Conservation (phyloP, 257 asterid genomes). For the Solanum etuberosum region DNA sequence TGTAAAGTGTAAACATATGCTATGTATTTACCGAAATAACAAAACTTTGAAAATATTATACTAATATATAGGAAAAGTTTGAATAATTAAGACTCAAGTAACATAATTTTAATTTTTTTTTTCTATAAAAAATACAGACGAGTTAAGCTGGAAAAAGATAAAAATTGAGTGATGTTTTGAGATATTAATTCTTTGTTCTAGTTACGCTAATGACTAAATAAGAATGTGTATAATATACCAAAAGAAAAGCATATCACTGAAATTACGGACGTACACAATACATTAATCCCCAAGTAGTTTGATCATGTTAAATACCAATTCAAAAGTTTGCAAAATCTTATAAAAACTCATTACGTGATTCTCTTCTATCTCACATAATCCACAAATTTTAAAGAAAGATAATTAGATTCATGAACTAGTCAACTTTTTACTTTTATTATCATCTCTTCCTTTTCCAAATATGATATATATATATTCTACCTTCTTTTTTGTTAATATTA, state of each 20-base stretch:
- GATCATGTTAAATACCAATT: not conserved
- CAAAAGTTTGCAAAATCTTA: not conserved
- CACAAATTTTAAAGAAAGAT: not conserved
- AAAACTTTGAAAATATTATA: not conserved
- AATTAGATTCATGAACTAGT: not conserved
- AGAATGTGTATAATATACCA: not conserved
- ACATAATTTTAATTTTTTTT: too few relatives aligned
- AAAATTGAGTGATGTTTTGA: not conserved
- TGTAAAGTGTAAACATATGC: not conserved
- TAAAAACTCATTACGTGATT: not conserved
- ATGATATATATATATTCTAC: too few relatives aligned
- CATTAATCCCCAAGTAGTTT: accelerated
- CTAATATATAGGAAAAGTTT: not conserved
- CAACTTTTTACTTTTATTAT: not conserved
- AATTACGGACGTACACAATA: not conserved
- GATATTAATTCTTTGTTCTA: too few relatives aligned
- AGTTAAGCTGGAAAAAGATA: too few relatives aligned
- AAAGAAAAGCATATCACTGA: too few relatives aligned
- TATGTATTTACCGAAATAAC: not conserved
- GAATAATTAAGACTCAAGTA: not conserved
- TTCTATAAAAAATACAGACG: too few relatives aligned
- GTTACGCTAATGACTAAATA: too few relatives aligned
- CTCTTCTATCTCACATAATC: not conserved
- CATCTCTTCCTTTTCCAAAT: not conserved
- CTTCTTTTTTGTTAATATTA: not conserved